Base-by-base conservation (phyloP, 139 green algal genomes). In the Chlorella sorokiniana region DNA sequence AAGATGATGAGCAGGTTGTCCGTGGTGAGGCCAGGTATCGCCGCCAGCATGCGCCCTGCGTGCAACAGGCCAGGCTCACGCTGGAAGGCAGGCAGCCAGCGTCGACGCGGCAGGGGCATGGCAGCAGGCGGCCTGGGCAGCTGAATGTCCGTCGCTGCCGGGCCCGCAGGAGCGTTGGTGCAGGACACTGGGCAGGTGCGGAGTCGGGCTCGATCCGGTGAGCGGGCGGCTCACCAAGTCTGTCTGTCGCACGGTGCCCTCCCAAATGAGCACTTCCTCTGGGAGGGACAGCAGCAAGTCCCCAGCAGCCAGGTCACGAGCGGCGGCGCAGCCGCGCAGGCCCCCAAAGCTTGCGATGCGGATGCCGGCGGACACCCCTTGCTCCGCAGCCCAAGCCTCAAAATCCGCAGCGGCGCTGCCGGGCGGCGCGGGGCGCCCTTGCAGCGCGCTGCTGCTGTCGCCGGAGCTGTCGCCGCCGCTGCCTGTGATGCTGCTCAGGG, bases 1-100 rank as follows among this genome's bases (percentile, higher is more conserved):
- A 91, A 95, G 1, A 95, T 71, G 56, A 94, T 83, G 14, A 90
- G 85, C 14, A 91, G 56, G 29, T 83, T 84, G 73, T 95, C 91
- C 29, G 87, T 74, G 31, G 72, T 76, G 18, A 95, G 42, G 41
- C 76, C 82, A 0, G 88, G 86, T 29, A 94, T 80, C 5, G 75
- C 77, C 48, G 37, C 51, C 73, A 93, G 84, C 68, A 84, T 87
- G 51, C 69, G 69, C 89, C 90, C 86, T 90, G 76, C 18, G 3
- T 1, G 71, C 33, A 67, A 35, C 2, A 35, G 9, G 11, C 18
- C 20, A 68, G 52, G 45, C 29, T 4, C 14, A 27, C 2, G 4
- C 42, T 23, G 27, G n/a, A 8, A 7, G 40, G 68, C 23, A 4
- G 22, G 38, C 18, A 37, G n/a, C n/a, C n/a, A n/a, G n/a, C n/a